Percentiles rank a stretch among this genome's conserved stretches.
phyloP scores from a whole-genome alignment of 2,329 filamentous ascomycete species.

The Alternaria arborescens region DNA sequence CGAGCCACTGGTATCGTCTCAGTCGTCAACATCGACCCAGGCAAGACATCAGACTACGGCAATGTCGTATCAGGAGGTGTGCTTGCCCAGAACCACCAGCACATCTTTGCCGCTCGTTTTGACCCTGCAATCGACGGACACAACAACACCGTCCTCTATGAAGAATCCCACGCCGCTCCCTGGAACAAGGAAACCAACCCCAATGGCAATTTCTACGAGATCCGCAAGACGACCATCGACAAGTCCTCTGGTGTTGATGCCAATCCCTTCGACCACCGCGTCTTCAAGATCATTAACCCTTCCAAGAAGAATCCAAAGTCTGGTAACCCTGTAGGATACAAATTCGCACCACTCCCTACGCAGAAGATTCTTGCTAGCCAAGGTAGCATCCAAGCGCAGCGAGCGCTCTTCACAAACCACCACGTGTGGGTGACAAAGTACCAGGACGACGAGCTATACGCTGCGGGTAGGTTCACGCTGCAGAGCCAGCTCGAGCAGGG shows the following conservation, averaged over 20 bases:
- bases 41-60: slow-evolving; percentile 63
- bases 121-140: slow-evolving; percentile 70
- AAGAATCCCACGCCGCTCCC: slow-evolving; percentile 62
- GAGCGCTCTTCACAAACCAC: slow-evolving; percentile 60
- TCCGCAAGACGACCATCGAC: slow-evolving; percentile 60
- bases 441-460: slow-evolving; percentile 61
- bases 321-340: slow-evolving; percentile 59
- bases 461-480: slow-evolving; percentile 59
- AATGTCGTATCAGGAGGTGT: slow-evolving; percentile 71
- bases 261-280: slow-evolving; percentile 62
- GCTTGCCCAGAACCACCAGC: slow-evolving; percentile 74
- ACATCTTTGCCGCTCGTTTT: slow-evolving; percentile 67
- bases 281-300: slow-evolving; percentile 64
- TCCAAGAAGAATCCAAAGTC: slow-evolving; percentile 55
- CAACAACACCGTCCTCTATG: slow-evolving; percentile 62
- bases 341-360: slow-evolving; percentile 57
- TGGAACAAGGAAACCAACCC: slow-evolving; percentile 66
- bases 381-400: slow-evolving; percentile 55
- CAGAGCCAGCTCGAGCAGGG: slow-evolving; percentile 56
- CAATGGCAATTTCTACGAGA: slow-evolving; percentile 67
- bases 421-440: slow-evolving; percentile 65
- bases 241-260: slow-evolving; percentile 61
- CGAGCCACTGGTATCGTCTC: slow-evolving; percentile 73
- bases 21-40: slow-evolving; percentile 67
- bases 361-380: slow-evolving; percentile 61